Evolutionary conservation across 306 rosid species (phyloP).

Genomic region (Vicia sativa): DNA sequence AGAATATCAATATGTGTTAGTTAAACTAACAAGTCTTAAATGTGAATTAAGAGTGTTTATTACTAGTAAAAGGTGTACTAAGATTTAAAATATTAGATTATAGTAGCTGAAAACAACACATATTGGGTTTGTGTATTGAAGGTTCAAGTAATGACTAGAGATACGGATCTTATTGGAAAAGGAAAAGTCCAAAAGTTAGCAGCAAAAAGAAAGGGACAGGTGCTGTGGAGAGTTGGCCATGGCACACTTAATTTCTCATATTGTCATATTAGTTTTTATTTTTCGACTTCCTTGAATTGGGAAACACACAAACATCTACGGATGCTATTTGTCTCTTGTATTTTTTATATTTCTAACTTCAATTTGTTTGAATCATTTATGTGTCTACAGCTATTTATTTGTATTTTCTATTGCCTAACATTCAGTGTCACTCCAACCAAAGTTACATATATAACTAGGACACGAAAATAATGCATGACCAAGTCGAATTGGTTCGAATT

Average conservation of each 20-base stretch:
- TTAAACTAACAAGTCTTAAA: too few relatives aligned
- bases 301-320: slow-evolving; percentile 30
- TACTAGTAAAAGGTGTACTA: background rate
- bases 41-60: background rate
- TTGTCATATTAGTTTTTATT: slow-evolving; percentile 21
- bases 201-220: slow-evolving; percentile 43
- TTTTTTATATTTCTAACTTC: slow-evolving; percentile 23
- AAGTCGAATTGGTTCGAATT: too few relatives aligned
- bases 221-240: slow-evolving; percentile 22
- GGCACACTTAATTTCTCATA: slow-evolving; percentile 19
- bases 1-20: too few relatives aligned
- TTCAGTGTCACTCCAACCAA: background rate
- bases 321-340: slow-evolving; percentile 8
- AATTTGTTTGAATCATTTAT: background rate
- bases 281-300: slow-evolving; percentile 25
- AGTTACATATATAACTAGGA: too few relatives aligned
- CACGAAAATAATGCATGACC: too few relatives aligned
- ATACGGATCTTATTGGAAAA: slow-evolving; percentile 39
- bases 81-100: background rate
- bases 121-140: slow-evolving; percentile 23
- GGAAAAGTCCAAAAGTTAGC: slow-evolving; percentile 40
- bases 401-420: background rate
- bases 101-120: slow-evolving; percentile 8
- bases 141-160: slow-evolving; percentile 32
- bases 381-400: background rate